Evolutionary conservation across 2,329 filamentous ascomycete genomes (phyloP).

Genomic region (Metarhizium rileyi): DNA sequence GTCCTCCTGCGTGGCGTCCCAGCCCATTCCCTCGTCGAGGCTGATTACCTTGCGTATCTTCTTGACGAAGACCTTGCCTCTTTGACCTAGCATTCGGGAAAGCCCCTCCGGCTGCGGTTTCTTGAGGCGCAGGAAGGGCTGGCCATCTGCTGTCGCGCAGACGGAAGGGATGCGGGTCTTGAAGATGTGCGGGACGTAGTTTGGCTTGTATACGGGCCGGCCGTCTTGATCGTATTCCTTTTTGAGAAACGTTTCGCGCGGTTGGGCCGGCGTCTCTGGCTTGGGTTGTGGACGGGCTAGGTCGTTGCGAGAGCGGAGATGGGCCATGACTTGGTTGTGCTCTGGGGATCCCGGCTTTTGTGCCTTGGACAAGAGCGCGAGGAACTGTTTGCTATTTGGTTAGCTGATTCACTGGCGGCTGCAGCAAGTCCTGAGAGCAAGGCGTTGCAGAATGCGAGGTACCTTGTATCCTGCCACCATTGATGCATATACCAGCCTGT

Average conservation of each 20-base stretch:
- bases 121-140: slow-evolving; percentile 56
- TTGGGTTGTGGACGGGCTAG: slow-evolving; percentile 9
- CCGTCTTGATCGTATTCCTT: slow-evolving; percentile 25
- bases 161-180: slow-evolving; percentile 44
- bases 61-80: slow-evolving; percentile 32
- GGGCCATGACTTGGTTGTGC: slow-evolving; percentile 29
- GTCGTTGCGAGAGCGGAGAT: slow-evolving; percentile 24
- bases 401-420: background rate
- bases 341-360: slow-evolving; percentile 28
- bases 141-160: slow-evolving; percentile 37
- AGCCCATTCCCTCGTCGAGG: slow-evolving; percentile 27
- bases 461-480: slow-evolving; percentile 62
- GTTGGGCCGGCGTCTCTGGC: slow-evolving; percentile 10
- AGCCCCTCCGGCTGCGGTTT: slow-evolving; percentile 56
- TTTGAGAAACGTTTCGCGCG: slow-evolving; percentile 21
- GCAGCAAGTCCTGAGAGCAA: background rate
- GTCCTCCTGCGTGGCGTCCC: slow-evolving; percentile 32
- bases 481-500: slow-evolving; percentile 49
- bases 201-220: slow-evolving; percentile 36
- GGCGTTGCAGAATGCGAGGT: background rate
- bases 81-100: slow-evolving; percentile 45
- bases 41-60: slow-evolving; percentile 27
- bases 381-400: slow-evolving; percentile 19
- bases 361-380: slow-evolving; percentile 30
- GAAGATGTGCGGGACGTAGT: slow-evolving; percentile 26